Evolutionary conservation across 2,329 filamentous ascomycete genomes (phyloP).

Genomic region (Ophiocordyceps camponoti-rufipedis): DNA sequence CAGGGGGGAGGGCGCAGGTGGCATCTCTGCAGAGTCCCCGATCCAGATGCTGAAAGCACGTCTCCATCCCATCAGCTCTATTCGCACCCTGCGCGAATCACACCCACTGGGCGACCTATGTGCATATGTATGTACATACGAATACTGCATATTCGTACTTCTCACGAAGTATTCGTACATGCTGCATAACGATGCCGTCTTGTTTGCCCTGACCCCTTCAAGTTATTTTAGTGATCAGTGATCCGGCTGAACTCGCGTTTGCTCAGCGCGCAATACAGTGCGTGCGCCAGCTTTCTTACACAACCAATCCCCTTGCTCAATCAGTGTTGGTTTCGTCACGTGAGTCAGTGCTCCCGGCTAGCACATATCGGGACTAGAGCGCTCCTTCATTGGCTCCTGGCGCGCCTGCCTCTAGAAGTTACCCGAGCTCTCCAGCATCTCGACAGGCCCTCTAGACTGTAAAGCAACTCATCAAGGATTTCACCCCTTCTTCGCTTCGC

Average conservation of each 20-base stretch:
- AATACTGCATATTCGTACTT: no score
- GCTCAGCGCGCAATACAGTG: no score
- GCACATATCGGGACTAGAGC: slow-evolving; percentile 9
- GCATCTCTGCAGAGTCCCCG: no score
- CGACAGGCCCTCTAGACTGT: background rate
- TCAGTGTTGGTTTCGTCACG: background rate
- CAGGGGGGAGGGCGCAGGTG: no score
- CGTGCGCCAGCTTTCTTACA: no score
- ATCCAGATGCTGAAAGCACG: no score
- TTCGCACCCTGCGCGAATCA: no score
- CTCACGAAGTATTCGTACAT: no score
- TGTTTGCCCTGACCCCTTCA: background rate
- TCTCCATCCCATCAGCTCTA: no score
- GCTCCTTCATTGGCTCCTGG: slow-evolving; percentile 6
- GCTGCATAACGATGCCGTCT: no score
- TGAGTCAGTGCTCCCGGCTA: slow-evolving; percentile 1
- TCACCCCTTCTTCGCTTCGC: background rate
- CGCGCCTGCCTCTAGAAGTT: background rate
- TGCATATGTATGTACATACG: no score
- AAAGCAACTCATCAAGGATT: background rate
- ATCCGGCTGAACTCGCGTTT: background rate
- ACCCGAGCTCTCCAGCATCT: background rate
- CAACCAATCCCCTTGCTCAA: background rate
- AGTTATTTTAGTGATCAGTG: background rate
- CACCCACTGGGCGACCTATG: no score